Conservation (phyloP, 805 yeast genomes). For the Metschnikowia kofuensis region DNA sequence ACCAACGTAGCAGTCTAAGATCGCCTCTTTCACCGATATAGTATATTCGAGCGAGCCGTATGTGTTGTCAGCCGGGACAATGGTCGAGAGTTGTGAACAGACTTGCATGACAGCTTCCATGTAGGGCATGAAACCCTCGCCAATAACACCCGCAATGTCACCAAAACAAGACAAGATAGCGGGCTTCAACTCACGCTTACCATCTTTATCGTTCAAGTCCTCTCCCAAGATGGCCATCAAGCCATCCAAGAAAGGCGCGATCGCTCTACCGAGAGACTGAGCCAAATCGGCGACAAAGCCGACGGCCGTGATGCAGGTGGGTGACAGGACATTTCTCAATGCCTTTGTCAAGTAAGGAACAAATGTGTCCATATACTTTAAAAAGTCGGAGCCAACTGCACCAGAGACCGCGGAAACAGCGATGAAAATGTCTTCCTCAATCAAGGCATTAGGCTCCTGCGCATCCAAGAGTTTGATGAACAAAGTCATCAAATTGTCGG, state of each 20-base stretch:
- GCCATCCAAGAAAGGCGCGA: slow-evolving; percentile 72
- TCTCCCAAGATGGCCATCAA: slow-evolving; percentile 82
- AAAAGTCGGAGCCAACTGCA: slow-evolving; percentile 69
- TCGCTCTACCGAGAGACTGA: slow-evolving; percentile 74
- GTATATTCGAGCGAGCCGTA: slow-evolving; percentile 77
- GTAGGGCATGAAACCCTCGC: slow-evolving; percentile 71
- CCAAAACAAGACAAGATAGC: slow-evolving; percentile 91
- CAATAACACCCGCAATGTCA: slow-evolving; percentile 89
- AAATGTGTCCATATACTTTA: slow-evolving; percentile 75
- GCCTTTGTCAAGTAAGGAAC: slow-evolving; percentile 81
- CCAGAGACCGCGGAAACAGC: slow-evolving; percentile 89
- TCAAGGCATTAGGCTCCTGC: slow-evolving; percentile 65
- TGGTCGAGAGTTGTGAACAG: slow-evolving; percentile 61
- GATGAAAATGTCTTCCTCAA: slow-evolving; percentile 93
- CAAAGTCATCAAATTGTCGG: slow-evolving; percentile 83
- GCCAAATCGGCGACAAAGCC: slow-evolving; percentile 94
- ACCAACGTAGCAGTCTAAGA: slow-evolving; percentile 95
- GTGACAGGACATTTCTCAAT: slow-evolving; percentile 75
- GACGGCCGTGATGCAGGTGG: slow-evolving; percentile 84
- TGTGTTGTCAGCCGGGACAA: slow-evolving; percentile 64
- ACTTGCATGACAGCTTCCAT: slow-evolving; percentile 76
- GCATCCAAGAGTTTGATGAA: slow-evolving; percentile 64
- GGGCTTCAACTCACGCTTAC: slow-evolving; percentile 82
- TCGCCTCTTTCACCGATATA: slow-evolving; percentile 72
- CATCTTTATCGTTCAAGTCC: slow-evolving; percentile 61